Percentiles rank a stretch among this genome's conserved stretches.
Conservation (phyloP, 345 rosid genomes). For the Eucalyptus lansdowneana region DNA sequence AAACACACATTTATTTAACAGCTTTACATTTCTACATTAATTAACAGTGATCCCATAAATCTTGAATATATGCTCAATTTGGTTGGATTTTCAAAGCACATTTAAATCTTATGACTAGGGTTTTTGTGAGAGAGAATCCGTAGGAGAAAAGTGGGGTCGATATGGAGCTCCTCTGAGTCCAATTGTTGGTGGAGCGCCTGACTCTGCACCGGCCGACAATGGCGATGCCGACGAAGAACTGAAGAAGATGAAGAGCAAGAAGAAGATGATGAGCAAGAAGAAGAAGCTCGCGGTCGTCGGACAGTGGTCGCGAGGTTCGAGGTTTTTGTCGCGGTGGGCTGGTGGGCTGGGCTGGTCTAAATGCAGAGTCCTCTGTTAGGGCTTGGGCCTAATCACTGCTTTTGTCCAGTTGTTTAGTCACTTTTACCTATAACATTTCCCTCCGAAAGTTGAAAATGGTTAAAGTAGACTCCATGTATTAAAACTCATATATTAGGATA, state of each 20-base stretch:
- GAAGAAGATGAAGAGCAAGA: background rate
- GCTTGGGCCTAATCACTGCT: background rate
- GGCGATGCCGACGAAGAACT: background rate
- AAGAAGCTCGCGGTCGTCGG: background rate
- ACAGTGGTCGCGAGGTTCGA: background rate
- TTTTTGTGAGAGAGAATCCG: background rate
- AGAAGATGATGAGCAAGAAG: background rate
- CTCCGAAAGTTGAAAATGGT: background rate
- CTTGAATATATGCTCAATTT: background rate
- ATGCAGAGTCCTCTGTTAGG: background rate
- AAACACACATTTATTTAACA: background rate
- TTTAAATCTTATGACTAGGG: background rate
- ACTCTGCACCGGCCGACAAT: background rate
- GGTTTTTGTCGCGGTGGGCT: background rate
- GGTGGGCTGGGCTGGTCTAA: background rate
- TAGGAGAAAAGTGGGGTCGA: background rate
- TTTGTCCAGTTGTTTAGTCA: background rate
- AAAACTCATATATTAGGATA: background rate
- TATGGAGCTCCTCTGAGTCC: background rate
- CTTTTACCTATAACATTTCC: background rate
- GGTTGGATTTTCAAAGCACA: no score
- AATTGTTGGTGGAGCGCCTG: background rate
- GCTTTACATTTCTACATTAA: background rate
- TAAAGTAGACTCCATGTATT: background rate
- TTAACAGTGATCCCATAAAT: accelerated